Evolutionary conservation across 768 basidiomycete genomes (phyloP).

Genomic region (Coprinopsis strossmayeri): DNA sequence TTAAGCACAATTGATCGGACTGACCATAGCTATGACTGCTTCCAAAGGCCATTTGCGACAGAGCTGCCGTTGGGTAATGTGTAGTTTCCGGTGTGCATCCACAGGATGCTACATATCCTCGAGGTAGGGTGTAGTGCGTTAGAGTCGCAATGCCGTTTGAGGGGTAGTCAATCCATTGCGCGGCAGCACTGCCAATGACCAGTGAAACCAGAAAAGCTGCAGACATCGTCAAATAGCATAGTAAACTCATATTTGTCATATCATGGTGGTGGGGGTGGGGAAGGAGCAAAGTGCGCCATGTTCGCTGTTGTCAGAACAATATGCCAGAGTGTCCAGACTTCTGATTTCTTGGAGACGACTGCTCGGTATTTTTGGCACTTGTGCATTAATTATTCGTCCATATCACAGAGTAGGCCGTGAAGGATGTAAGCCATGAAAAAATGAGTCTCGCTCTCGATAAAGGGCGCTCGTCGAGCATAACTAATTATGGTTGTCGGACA

Average conservation of each 20-base stretch:
- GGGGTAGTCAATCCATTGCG: conserved; percentile 61
- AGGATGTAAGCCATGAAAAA: no score
- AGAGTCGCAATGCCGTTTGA: conserved; percentile 61
- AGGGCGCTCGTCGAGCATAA: no score
- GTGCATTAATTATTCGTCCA: no score
- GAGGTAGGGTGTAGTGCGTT: conserved; percentile 64
- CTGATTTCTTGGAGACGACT: no score
- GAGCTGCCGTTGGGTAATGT: conserved; percentile 72
- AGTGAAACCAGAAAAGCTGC: not conserved
- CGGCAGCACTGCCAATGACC: conserved; percentile 6
- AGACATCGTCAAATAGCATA: not conserved
- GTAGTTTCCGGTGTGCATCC: conserved; percentile 68
- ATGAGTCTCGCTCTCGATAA: no score
- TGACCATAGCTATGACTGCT: conserved; percentile 61
- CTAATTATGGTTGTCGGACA: no score
- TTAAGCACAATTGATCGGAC: conserved; percentile 1
- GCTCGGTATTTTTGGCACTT: no score
- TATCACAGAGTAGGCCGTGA: no score
- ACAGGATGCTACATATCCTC: conserved; percentile 60
- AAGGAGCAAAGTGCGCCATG: no score
- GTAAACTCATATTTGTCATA: no score
- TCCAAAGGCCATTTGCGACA: conserved; percentile 76
- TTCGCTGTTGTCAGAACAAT: no score
- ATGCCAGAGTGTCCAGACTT: no score
- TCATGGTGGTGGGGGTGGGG: not conserved